A percentile compares a stretch with the other conserved stretches of the same genome.
These are phyloP conservation scores for Liquidambar formosana DNA, from an alignment of 164 flowering plant genomes.

Conservation along the genomic window DNA sequence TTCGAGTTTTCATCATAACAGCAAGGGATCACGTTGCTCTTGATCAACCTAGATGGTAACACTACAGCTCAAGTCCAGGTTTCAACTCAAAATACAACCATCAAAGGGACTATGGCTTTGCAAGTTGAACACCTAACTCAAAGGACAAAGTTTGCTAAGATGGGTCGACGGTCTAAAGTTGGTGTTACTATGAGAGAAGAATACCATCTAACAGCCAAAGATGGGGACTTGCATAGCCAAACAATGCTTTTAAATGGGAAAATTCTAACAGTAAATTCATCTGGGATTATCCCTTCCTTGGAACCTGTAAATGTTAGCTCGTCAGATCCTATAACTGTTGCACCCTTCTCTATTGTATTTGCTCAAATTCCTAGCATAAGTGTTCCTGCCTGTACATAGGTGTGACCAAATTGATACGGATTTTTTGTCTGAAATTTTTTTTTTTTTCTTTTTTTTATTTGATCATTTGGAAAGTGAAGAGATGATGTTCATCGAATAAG, in stretches of 20 bases:
- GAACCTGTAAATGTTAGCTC: slow-evolving; percentile 47
- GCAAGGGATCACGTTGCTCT: slow-evolving; percentile 65
- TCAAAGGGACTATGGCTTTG: slow-evolving; percentile 12
- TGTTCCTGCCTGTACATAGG: slow-evolving; percentile 14
- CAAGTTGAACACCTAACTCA: slow-evolving; percentile 22
- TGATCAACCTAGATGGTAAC: slow-evolving; percentile 68
- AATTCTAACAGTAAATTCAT: slow-evolving; percentile 39
- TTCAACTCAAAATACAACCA: background rate
- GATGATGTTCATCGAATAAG: too few relatives aligned
- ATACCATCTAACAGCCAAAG: slow-evolving; percentile 75
- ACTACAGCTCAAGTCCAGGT: slow-evolving; percentile 44
- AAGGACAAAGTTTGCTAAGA: slow-evolving; percentile 11
- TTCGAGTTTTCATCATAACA: slow-evolving; percentile 23
- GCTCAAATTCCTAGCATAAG: slow-evolving; percentile 55
- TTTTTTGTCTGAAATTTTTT: too few relatives aligned
- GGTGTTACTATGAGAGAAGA: slow-evolving; percentile 52
- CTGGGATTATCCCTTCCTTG: slow-evolving; percentile 62
- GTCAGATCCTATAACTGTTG: slow-evolving; percentile 54
- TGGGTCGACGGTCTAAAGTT: slow-evolving; percentile 5
- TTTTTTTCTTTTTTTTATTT: too few relatives aligned
- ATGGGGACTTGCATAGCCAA: slow-evolving; percentile 79
- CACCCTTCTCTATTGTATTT: slow-evolving; percentile 77
- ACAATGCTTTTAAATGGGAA: slow-evolving; percentile 80
- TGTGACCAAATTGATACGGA: too few relatives aligned
- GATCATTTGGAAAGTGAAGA: too few relatives aligned